Percentiles rank a stretch among this genome's conserved stretches.
Conservation (phyloP, 1,139 yeast species). For the Zygosaccharomyces sapae region DNA sequence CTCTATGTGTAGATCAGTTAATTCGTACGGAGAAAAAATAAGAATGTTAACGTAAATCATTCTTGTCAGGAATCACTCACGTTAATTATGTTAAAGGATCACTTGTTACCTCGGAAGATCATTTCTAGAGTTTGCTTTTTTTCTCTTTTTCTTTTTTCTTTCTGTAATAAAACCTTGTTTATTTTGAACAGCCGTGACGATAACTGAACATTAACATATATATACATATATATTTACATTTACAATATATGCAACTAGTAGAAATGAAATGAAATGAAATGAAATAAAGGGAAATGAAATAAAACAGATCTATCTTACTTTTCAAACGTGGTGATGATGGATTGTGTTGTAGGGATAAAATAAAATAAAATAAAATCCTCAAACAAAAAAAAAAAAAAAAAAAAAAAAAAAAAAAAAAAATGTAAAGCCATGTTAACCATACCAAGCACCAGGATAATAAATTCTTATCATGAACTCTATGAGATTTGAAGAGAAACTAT, state of each 20-base stretch:
- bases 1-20: too few relatives aligned
- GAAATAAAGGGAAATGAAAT: background rate
- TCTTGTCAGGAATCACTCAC: too few relatives aligned
- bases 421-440: background rate
- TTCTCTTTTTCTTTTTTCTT: background rate
- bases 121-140: too few relatives aligned
- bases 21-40: too few relatives aligned
- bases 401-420: background rate
- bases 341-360: too few relatives aligned
- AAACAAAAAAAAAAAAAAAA: background rate
- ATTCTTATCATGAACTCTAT: background rate
- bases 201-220: conserved; percentile 1
- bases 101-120: too few relatives aligned
- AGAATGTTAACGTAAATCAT: too few relatives aligned
- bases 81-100: too few relatives aligned
- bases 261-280: background rate
- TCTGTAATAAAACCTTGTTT: background rate
- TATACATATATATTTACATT: conserved; percentile 1
- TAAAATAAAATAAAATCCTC: background rate
- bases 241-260: conserved; percentile 1
- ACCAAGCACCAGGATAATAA: background rate
- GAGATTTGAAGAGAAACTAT: background rate
- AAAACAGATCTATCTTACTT: conserved; percentile 3
- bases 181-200: background rate
- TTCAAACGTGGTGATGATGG: background rate